Evolutionary conservation across 208 protist genomes (phyloP).

Genomic region (Crithidia thermophila): DNA sequence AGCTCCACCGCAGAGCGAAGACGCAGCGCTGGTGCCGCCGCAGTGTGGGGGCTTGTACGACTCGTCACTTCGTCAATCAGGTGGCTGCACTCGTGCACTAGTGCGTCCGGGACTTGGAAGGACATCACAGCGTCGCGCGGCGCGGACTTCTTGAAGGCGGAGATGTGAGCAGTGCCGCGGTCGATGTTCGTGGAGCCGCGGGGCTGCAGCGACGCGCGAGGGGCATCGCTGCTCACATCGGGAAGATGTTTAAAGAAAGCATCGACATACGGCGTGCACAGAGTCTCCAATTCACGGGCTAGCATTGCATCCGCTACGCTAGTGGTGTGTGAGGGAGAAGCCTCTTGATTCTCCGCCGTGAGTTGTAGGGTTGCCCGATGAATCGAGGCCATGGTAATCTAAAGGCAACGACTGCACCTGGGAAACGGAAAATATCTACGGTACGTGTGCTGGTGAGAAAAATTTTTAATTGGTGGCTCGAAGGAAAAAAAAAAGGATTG

Average conservation of each 20-base stretch:
- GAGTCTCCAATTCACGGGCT: background rate
- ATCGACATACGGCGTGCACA: constrained; percentile 34
- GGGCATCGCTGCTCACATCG: background rate
- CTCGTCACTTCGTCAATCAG: constrained; percentile 13
- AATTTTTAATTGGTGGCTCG: too few species aligned
- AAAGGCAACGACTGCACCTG: too few species aligned
- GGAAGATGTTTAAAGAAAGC: background rate
- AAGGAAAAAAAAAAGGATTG: too few species aligned
- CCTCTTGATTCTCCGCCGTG: background rate
- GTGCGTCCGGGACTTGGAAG: constrained; percentile 5
- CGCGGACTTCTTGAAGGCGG: background rate
- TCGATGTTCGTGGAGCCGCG: constrained; percentile 11
- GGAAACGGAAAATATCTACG: too few species aligned
- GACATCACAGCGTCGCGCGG: background rate
- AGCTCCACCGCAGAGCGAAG: constrained; percentile 25
- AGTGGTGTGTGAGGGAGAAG: background rate
- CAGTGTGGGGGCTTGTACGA: too few species aligned
- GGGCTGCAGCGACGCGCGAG: constrained; percentile 14
- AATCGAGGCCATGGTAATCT: too few species aligned
- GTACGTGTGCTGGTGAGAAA: too few species aligned
- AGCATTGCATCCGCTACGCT: background rate
- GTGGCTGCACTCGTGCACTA: constrained; percentile 8
- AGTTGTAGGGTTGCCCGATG: too few species aligned
- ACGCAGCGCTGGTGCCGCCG: background rate
- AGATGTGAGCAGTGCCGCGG: background rate